Conservation (phyloP, 495 filamentous ascomycete genomes). For the Friedmanniomyces endolithicus region DNA sequence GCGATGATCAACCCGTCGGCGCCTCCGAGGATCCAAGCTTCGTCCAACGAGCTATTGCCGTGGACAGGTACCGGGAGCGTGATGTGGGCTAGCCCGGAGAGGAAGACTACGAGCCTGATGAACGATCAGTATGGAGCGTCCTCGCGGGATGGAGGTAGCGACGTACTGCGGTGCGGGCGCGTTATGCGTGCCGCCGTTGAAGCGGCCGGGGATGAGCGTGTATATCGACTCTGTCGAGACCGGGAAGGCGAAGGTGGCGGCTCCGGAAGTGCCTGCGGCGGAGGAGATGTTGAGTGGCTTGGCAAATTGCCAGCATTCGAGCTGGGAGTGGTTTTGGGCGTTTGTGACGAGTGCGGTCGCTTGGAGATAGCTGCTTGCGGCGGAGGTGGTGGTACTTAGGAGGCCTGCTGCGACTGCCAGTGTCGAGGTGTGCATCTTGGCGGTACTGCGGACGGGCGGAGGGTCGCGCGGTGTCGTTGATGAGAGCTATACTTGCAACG, state of each 20-base stretch:
- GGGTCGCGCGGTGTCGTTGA: no score
- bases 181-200: constrained; percentile 41
- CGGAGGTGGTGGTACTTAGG: neutral
- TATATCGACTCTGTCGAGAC: constrained; percentile 33
- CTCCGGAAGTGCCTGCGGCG: constrained; percentile 35
- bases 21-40: constrained; percentile 10
- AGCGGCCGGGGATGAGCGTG: constrained; percentile 33
- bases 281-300: constrained; percentile 32
- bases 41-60: constrained; percentile 3
- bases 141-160: neutral
- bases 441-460: neutral
- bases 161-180: constrained; percentile 40
- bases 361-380: constrained; percentile 16
- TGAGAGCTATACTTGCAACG: no score
- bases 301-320: constrained; percentile 46
- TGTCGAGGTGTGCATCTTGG: neutral
- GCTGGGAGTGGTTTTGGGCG: constrained; percentile 29
- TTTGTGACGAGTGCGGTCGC: constrained; percentile 24
- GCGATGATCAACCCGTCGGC: constrained; percentile 4
- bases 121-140: neutral
- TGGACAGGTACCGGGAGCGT: constrained; percentile 3
- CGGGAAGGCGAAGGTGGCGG: constrained; percentile 24
- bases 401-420: neutral
- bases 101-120: constrained; percentile 40
- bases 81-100: constrained; percentile 40